These are phyloP conservation scores for Conoideocrella luteorostrata DNA, from an alignment of 2,329 filamentous ascomycete species.

Conservation along the genomic window DNA sequence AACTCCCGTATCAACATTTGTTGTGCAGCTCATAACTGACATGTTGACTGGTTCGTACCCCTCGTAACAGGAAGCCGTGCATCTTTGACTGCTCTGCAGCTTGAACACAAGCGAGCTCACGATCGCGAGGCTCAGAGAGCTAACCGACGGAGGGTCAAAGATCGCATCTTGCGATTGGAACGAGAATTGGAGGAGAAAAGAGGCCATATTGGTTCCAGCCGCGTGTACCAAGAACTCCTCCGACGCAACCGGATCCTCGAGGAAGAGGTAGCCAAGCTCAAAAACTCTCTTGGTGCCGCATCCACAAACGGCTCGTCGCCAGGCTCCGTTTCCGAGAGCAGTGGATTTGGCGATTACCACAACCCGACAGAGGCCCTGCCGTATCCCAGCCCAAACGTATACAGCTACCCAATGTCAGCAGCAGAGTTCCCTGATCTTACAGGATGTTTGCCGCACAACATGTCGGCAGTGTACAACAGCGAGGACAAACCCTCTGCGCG, in stretches of 20 bases:
- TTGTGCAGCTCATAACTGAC: too few relatives aligned
- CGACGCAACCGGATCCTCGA: slow-evolving; percentile 5
- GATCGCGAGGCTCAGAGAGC: slow-evolving; percentile 5
- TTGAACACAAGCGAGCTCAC: slow-evolving; percentile 4
- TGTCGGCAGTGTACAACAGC: too few relatives aligned
- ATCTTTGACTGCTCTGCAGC: slow-evolving; percentile 1
- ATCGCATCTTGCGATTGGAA: slow-evolving; percentile 1
- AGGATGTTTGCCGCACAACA: too few relatives aligned
- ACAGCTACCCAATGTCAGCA: neutral
- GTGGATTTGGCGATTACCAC: neutral
- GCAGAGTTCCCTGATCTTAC: too few relatives aligned
- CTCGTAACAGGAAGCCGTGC: slow-evolving; percentile 2
- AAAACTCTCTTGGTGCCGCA: neutral
- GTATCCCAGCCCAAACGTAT: neutral
- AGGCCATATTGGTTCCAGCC: neutral
- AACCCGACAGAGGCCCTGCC: neutral
- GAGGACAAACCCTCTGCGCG: too few relatives aligned
- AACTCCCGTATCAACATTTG: too few relatives aligned
- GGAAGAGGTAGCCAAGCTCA: slow-evolving; percentile 1
- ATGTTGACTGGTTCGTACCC: too few relatives aligned
- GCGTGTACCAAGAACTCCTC: slow-evolving; percentile 3
- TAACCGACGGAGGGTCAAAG: slow-evolving; percentile 5
- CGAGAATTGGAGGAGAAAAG: slow-evolving; percentile 2
- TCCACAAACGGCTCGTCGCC: neutral
- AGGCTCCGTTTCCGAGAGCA: neutral